These are phyloP conservation scores for Colletotrichum endophyticum DNA, from an alignment of 2,329 filamentous ascomycete species.

Conservation along the genomic window DNA sequence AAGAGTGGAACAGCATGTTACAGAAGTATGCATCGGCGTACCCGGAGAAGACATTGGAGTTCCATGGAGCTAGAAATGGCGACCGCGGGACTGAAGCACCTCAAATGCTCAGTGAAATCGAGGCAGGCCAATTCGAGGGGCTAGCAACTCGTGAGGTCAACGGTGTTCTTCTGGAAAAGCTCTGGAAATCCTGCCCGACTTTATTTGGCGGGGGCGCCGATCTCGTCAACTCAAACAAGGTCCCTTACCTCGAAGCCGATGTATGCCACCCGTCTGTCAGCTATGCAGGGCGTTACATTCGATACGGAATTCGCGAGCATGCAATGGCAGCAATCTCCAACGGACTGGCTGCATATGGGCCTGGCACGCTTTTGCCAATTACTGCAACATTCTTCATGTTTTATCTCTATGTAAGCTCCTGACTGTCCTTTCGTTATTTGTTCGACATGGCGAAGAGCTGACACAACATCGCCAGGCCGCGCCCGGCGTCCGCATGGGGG, in stretches of 20 bases:
- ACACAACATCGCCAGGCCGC: slow-evolving; percentile 29
- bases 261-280: slow-evolving; percentile 40
- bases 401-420: slow-evolving; percentile 37
- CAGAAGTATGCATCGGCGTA: slow-evolving; percentile 45
- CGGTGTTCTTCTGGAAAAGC: slow-evolving; percentile 26
- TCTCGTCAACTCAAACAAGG: slow-evolving; percentile 49
- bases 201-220: slow-evolving; percentile 39
- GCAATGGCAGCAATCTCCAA: slow-evolving; percentile 53
- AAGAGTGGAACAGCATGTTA: slow-evolving; percentile 49
- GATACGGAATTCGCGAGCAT: slow-evolving; percentile 55
- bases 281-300: slow-evolving; percentile 57
- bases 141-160: slow-evolving; percentile 42
- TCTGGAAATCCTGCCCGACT: slow-evolving; percentile 23
- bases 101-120: slow-evolving; percentile 11
- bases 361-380: slow-evolving; percentile 56
- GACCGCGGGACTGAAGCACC: slow-evolving; percentile 25
- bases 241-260: slow-evolving; percentile 52
- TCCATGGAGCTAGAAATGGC: slow-evolving; percentile 49
- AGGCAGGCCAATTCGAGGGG: slow-evolving; percentile 15
- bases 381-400: slow-evolving; percentile 65
- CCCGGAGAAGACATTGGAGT: slow-evolving; percentile 52
- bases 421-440: neutral
- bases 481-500: slow-evolving; percentile 57
- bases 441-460: neutral
- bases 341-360: slow-evolving; percentile 58